phyloP scores from a whole-genome alignment of 306 rosid genomes.

The Cicer judaicum region DNA sequence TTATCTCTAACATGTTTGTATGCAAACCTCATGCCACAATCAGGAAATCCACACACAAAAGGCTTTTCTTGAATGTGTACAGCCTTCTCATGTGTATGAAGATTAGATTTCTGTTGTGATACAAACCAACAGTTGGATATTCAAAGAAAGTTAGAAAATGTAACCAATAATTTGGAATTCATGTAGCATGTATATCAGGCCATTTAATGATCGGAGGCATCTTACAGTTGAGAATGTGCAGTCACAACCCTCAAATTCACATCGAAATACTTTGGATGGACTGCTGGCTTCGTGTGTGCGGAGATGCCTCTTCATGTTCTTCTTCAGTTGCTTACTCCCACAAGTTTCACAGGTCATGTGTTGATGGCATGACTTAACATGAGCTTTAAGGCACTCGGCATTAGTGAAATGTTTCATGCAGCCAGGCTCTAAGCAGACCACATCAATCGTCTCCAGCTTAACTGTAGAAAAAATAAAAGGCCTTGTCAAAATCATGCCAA shows the following conservation, averaged over 20 bases:
- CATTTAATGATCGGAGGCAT: background rate
- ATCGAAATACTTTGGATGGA: constrained; percentile 49
- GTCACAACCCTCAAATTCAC: constrained; percentile 62
- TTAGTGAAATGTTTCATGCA: constrained; percentile 76
- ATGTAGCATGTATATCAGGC: background rate
- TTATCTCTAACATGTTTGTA: constrained; percentile 92
- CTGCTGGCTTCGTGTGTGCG: constrained; percentile 53
- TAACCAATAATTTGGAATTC: background rate
- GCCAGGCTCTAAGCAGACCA: constrained; percentile 68
- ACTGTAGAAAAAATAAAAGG: constrained; percentile 51
- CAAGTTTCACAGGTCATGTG: constrained; percentile 67
- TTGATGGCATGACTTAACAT: constrained; percentile 72
- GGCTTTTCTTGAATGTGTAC: constrained; percentile 70
- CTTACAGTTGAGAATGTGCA: constrained; percentile 71
- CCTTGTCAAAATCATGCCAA: constrained; percentile 16
- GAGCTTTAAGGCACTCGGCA: constrained; percentile 64
- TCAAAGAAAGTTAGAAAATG: background rate
- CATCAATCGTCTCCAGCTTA: constrained; percentile 70
- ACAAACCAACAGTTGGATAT: background rate
- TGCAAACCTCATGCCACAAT: constrained; percentile 85
- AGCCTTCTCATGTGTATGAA: constrained; percentile 69
- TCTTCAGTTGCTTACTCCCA: constrained; percentile 68
- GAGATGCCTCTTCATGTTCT: constrained; percentile 77
- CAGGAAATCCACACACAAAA: constrained; percentile 68
- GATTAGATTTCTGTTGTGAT: constrained; percentile 73